Conservation (phyloP, 495 filamentous ascomycete genomes). For the Penicillium salamii region DNA sequence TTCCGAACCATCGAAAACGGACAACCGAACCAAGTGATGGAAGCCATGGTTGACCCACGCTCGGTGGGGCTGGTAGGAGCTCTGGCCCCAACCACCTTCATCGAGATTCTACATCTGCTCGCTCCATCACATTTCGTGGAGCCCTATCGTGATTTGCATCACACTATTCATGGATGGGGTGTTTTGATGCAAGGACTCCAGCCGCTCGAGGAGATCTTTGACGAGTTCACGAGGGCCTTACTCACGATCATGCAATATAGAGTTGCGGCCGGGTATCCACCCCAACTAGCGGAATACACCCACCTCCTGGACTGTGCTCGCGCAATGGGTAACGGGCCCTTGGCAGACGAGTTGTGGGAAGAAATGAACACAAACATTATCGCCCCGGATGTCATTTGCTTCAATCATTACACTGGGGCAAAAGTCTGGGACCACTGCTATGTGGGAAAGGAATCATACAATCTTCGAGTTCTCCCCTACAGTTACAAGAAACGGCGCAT, state of each 20-base stretch:
- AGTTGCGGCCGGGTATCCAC: conserved; percentile 14
- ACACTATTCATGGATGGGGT: conserved; percentile 41
- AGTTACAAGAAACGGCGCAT: conserved; percentile 28
- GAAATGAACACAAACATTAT: conserved; percentile 38
- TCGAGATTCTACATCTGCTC: conserved; percentile 36
- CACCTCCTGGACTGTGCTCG: conserved; percentile 55
- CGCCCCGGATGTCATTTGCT: conserved; percentile 50
- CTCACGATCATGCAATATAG: conserved; percentile 36
- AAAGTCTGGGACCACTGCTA: conserved; percentile 42
- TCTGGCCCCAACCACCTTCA: conserved; percentile 33
- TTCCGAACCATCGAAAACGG: conserved; percentile 26
- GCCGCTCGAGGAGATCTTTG: conserved; percentile 30
- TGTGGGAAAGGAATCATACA: conserved; percentile 34
- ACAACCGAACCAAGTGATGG: conserved; percentile 41
- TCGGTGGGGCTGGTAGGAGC: conserved; percentile 30
- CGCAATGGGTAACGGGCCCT: conserved; percentile 40
- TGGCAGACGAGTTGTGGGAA: conserved; percentile 53
- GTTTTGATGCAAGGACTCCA: conserved; percentile 24
- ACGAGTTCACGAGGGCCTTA: conserved; percentile 40
- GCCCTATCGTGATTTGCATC: conserved; percentile 49
- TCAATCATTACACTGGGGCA: conserved; percentile 55
- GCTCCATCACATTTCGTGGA: conserved; percentile 43
- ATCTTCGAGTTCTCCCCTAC: conserved; percentile 38
- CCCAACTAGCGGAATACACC: conserved; percentile 50
- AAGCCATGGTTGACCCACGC: conserved; percentile 30